Evolutionary conservation across 225 moss, liverwort and hornwort genomes (phyloP), one percentile per base, ranked within the genome.

Genomic region (Marchantia polymorpha): DNA sequence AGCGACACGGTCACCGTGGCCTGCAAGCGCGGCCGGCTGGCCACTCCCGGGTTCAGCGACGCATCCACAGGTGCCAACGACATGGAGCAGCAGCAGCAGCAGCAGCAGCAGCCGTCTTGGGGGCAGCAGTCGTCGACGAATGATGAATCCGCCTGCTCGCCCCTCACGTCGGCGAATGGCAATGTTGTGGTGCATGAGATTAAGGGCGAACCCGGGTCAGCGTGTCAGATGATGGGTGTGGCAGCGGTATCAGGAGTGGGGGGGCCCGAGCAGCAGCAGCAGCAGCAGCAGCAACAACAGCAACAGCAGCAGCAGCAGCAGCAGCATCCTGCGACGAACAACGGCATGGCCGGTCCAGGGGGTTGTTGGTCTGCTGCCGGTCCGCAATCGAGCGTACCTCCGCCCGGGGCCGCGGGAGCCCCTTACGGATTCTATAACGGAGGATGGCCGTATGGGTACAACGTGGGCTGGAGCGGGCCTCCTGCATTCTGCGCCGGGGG

Each of bases 381-480:
- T 19, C 50, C 77, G 48, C 64, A 60, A 47, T 47, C 49, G 4
- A 26, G 22, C 47, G 25, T 23, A 12, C 14, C 25, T 77, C 47
- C 64, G 12, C 77, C 64, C 16, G 77, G 77, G 15, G 64, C 77
- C 26, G 60, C 55, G 58, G 67, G 64, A 50, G 65, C 82, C n/a
- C 81, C 93, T 11, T 90, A 81, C n/a, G 91, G 92, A 8, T 79
- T 92, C 58, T 92, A 80, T 70, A 94, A 91, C 52, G 89, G 91
- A 20, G 90, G 87, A 50, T 94, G 92, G 93, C 93, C 93, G 14
- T 91, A 89, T 78, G 92, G 89, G 0, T 94, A 89, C 70, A 92
- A 91, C 69, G 75, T 75, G 17, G 93, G 92, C 52, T 94, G 93
- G 92, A 92, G 81, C 61, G 87, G 88, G 26, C 66, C 85, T 30